Percentiles rank a stretch among this genome's conserved stretches.
Conservation (phyloP, 139 green algal genomes). For the Gonium pectorale region DNA sequence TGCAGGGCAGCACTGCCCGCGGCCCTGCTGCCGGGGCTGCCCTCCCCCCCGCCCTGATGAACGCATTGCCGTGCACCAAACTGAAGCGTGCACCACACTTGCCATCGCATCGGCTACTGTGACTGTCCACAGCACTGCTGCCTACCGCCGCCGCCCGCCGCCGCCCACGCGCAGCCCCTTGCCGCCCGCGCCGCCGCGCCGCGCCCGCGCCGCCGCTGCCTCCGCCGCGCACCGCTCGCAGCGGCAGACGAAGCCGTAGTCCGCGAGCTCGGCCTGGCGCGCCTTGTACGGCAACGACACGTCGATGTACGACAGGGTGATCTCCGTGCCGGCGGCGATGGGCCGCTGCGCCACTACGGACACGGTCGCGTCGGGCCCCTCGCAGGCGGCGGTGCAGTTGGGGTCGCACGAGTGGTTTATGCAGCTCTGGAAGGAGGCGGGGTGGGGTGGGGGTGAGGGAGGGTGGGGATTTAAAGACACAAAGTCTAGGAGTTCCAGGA, state of each 20-base stretch:
- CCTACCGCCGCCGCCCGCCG: too few relatives aligned
- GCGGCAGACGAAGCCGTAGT: constrained; percentile 89
- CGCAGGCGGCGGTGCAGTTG: constrained; percentile 65
- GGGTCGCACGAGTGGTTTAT: constrained; percentile 93
- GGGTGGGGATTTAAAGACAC: background rate
- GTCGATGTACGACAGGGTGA: constrained; percentile 88
- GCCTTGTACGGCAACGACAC: constrained; percentile 43
- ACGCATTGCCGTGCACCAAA: too few relatives aligned
- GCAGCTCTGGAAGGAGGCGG: constrained; percentile 67
- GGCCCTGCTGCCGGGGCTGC: too few relatives aligned
- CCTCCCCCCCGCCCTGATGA: too few relatives aligned
- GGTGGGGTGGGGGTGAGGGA: background rate
- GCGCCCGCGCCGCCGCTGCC: background rate
- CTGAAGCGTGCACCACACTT: too few relatives aligned
- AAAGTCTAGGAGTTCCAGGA: background rate
- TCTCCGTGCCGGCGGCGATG: constrained; percentile 76
- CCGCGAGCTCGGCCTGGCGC: constrained; percentile 61
- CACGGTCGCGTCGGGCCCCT: constrained; percentile 32
- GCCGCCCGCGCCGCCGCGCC: background rate
- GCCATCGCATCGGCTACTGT: too few relatives aligned
- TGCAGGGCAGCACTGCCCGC: too few relatives aligned
- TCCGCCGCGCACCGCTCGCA: constrained; percentile 64
- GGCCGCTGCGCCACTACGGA: constrained; percentile 66
- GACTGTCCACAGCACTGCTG: too few relatives aligned
- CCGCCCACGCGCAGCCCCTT: too few relatives aligned